Base-by-base conservation (phyloP, 139 green algal species). In the Haematococcus sp. region DNA sequence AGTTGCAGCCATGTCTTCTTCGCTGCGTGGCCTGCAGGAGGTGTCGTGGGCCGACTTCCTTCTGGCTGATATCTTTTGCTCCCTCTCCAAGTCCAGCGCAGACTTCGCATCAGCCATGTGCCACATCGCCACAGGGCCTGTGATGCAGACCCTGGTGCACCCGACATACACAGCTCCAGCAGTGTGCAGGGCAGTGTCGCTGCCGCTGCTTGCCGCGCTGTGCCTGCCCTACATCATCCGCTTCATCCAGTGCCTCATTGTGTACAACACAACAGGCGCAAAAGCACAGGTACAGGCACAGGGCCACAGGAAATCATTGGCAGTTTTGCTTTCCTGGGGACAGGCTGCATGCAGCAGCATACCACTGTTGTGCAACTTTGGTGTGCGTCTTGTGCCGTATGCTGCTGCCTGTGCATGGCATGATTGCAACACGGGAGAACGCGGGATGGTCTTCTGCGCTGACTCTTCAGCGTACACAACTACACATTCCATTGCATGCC, bases 21-120 rank as follows among this genome's bases (percentile, higher is more conserved):
- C 40, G 7, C 11, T 7, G 7, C 7, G 7, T 49, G 40, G 40
- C 7, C 7, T 49, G 40, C 66, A 72, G 35, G 60, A 84, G 28
- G 91, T 98, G 43, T 80, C 73, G 4, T 99, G 94, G 86, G 78
- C 93, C 1, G 95, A 99, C 74, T 99, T 99, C 74, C 76, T 98
- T 51, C 74, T 98, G 35, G 95, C 95, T 11, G 95, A 99, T 78
- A 83, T 98, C 0, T 76, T 97, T 20, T 98, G 94, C 11, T 94
- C 85, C 5, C 86, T 99, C 67, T 87, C 92, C 27, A 97, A 97
- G 80, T 78, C 84, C 5, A 63, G 93, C 2, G 86, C 81, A 15
- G 94, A 98, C 84, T 60, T 88, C 0, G 86, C 91, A 68, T 23
- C 33, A 2, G 46, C 63, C 4, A 63, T 77, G 9, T 78, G 74